Evolutionary conservation across 192 early-diverging fungal genomes (phyloP).

Genomic region (Linnemannia zychae): DNA sequence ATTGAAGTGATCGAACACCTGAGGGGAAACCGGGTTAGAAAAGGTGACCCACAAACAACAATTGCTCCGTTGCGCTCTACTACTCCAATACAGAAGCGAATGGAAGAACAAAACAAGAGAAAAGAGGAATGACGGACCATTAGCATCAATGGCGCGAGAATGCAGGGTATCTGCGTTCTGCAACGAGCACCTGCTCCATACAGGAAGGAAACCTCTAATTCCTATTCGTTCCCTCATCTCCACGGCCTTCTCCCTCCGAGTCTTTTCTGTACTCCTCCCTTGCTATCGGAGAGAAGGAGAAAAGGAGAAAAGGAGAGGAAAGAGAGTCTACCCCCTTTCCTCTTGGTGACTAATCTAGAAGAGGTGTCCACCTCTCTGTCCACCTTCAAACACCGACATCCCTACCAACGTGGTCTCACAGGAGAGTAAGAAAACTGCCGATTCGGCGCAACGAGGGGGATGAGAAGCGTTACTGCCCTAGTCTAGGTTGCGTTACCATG

Average conservation of each 20-base stretch:
- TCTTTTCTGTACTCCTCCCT: too few species aligned
- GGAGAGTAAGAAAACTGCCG: not conserved
- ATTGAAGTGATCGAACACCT: not conserved
- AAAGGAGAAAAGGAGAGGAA: too few species aligned
- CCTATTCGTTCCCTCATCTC: not conserved
- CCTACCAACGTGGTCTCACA: not conserved
- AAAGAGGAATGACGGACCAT: not conserved
- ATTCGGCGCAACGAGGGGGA: not conserved
- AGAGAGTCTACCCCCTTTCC: too few species aligned
- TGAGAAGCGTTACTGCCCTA: not conserved
- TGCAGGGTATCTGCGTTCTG: not conserved
- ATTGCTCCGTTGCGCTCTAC: too few species aligned
- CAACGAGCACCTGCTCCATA: not conserved
- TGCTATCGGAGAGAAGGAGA: too few species aligned
- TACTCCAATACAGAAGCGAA: too few species aligned
- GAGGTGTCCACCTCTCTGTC: not conserved
- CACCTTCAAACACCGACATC: constrained; percentile 2
- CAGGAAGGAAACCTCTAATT: not conserved
- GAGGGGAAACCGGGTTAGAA: not conserved
- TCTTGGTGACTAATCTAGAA: not conserved
- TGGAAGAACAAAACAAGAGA: not conserved
- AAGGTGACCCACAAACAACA: too few species aligned
- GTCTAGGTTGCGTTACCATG: not conserved
- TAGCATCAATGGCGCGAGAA: constrained; percentile 2
- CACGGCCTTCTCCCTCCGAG: too few species aligned